Evolutionary conservation across 1,284 basidiomycete genomes (phyloP).

Genomic region (Ustilago trichophora): DNA sequence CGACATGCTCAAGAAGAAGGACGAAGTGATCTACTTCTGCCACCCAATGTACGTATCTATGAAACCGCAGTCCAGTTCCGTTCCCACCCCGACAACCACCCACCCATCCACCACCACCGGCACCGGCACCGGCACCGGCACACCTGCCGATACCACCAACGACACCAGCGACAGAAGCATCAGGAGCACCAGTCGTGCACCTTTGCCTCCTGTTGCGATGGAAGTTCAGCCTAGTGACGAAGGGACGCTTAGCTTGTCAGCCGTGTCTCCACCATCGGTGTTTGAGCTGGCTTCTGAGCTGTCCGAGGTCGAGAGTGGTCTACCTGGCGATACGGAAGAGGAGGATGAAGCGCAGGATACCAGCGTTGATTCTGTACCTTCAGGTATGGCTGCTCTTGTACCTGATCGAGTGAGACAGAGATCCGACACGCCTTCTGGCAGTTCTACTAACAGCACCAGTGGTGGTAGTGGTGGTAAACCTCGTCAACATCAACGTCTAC

Average conservation of each 20-base stretch:
- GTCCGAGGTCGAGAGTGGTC: no score
- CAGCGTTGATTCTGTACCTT: not conserved
- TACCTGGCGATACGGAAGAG: slow-evolving; percentile 12
- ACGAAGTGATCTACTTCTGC: slow-evolving; percentile 61
- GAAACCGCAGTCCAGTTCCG: not conserved
- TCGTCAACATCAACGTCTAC: slow-evolving; percentile 20
- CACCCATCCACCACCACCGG: not conserved
- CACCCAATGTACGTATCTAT: slow-evolving; percentile 55
- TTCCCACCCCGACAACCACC: not conserved
- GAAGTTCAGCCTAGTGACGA: not conserved
- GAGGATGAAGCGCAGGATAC: not conserved
- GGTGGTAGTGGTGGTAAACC: not conserved
- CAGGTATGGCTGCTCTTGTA: not conserved
- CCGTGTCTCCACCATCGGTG: no score
- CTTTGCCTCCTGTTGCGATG: not conserved
- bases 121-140: not conserved
- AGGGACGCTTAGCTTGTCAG: not conserved
- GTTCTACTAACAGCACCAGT: not conserved
- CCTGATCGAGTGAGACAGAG: slow-evolving; percentile 7
- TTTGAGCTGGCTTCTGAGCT: slow-evolving; percentile 15
- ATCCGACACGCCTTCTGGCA: slow-evolving; percentile 18
- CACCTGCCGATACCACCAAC: not conserved
- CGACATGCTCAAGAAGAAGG: slow-evolving; percentile 64
- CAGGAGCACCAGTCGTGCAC: not conserved
- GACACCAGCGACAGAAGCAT: not conserved